Percentiles rank a stretch among this genome's conserved stretches.
Conservation (phyloP, 2,329 filamentous ascomycete genomes). For the Diplodia sapinea region DNA sequence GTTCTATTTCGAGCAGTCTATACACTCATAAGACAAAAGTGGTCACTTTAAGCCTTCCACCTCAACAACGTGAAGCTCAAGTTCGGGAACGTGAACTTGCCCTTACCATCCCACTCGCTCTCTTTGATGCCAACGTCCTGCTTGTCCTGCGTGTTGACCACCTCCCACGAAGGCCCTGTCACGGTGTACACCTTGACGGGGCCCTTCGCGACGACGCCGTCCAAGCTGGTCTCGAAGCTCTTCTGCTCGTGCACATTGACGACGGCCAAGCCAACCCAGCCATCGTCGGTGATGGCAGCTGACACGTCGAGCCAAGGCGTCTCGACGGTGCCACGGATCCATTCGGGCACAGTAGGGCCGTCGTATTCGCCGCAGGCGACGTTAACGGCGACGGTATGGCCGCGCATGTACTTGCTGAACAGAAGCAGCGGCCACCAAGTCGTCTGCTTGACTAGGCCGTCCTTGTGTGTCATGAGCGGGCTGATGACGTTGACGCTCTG, state of each 20-base stretch:
- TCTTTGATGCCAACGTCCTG: slow-evolving; percentile 67
- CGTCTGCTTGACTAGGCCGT: slow-evolving; percentile 71
- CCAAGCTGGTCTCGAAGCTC: slow-evolving; percentile 65
- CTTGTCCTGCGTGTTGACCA: slow-evolving; percentile 67
- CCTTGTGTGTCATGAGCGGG: slow-evolving; percentile 72
- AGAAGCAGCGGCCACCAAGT: slow-evolving; percentile 77
- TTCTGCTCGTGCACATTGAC: slow-evolving; percentile 71
- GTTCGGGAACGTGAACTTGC: slow-evolving; percentile 69
- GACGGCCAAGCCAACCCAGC: slow-evolving; percentile 69
- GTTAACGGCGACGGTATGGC: slow-evolving; percentile 70
- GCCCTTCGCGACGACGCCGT: slow-evolving; percentile 56
- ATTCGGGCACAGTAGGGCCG: slow-evolving; percentile 69
- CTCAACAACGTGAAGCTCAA: slow-evolving; percentile 72
- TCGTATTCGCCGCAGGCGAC: slow-evolving; percentile 68
- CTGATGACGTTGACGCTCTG: slow-evolving; percentile 80
- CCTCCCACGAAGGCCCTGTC: slow-evolving; percentile 61
- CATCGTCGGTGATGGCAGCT: slow-evolving; percentile 64
- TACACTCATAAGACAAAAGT: neutral
- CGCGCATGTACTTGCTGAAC: slow-evolving; percentile 75
- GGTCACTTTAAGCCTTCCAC: slow-evolving; percentile 51
- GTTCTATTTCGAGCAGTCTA: slow-evolving; percentile 6
- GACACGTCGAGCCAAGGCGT: slow-evolving; percentile 75
- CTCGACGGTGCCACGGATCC: slow-evolving; percentile 69
- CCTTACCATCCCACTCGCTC: slow-evolving; percentile 67
- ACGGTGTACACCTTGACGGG: slow-evolving; percentile 68